Conservation (phyloP, 169 alveolate species). For the Plasmodium sp. region DNA sequence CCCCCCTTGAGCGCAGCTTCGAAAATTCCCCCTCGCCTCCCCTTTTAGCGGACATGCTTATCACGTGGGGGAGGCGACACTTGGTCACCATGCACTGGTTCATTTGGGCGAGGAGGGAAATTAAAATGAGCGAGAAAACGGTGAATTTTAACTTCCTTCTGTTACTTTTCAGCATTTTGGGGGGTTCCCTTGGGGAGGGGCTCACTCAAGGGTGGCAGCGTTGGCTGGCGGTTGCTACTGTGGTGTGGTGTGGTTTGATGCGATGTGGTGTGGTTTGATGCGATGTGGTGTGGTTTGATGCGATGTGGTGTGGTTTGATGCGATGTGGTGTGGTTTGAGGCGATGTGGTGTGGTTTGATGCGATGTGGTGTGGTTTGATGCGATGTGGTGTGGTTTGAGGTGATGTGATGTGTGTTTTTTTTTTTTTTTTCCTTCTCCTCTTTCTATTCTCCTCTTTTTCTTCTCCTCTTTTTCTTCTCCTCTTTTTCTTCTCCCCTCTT, state of each 20-base stretch:
- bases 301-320: background rate
- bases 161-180: conserved; percentile 6
- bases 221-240: background rate
- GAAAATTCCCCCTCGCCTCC: background rate
- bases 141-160: background rate
- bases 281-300: background rate
- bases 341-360: background rate
- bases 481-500: background rate
- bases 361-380: background rate
- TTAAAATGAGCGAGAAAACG: background rate
- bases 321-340: background rate
- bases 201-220: background rate
- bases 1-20: background rate
- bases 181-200: background rate
- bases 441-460: background rate
- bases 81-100: conserved; percentile 13
- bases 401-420: background rate
- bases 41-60: background rate
- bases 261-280: background rate
- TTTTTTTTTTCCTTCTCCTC: background rate
- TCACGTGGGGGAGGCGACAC: background rate
- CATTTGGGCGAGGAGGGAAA: background rate
- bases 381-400: background rate
- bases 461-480: background rate
- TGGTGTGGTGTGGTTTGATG: background rate